A percentile compares a stretch with the other conserved stretches of the same genome.
These are phyloP conservation scores for Pseudogymnoascus sp. DNA, from an alignment of 2,329 filamentous ascomycete species.

Conservation along the genomic window DNA sequence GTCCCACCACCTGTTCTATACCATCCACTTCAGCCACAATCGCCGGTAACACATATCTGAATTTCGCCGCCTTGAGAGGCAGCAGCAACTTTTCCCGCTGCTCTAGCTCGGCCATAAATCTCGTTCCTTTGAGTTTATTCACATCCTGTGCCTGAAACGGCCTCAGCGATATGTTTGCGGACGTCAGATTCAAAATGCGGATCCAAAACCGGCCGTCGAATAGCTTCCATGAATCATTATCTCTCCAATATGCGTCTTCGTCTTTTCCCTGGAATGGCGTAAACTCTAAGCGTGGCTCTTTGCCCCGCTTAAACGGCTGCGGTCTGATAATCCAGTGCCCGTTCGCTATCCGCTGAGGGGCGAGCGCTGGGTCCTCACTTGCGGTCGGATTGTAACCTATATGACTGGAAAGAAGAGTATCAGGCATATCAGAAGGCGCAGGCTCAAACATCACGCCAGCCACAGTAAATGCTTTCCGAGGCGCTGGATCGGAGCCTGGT, in stretches of 20 bases:
- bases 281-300: slow-evolving; percentile 37
- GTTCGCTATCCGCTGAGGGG: background rate
- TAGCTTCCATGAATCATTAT: slow-evolving; percentile 17
- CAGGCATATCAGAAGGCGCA: background rate
- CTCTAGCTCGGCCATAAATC: background rate
- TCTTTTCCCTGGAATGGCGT: slow-evolving; percentile 30
- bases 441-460: background rate
- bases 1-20: slow-evolving; percentile 16
- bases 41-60: slow-evolving; percentile 21
- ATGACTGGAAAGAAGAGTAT: background rate
- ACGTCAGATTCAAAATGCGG: slow-evolving; percentile 27
- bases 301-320: background rate
- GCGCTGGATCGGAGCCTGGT: background rate
- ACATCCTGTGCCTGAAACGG: slow-evolving; percentile 16
- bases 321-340: background rate
- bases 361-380: background rate
- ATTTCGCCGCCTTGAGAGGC: slow-evolving; percentile 15
- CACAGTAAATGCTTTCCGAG: background rate
- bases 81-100: background rate
- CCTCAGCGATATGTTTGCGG: slow-evolving; percentile 13
- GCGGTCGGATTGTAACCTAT: slow-evolving; percentile 9
- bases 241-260: slow-evolving; percentile 10
- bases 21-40: slow-evolving; percentile 13
- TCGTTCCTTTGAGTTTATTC: slow-evolving; percentile 11
- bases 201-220: slow-evolving; percentile 60